These are phyloP conservation scores for Xylariaceae sp. DNA, from an alignment of 2,329 filamentous ascomycete species.

Conservation along the genomic window DNA sequence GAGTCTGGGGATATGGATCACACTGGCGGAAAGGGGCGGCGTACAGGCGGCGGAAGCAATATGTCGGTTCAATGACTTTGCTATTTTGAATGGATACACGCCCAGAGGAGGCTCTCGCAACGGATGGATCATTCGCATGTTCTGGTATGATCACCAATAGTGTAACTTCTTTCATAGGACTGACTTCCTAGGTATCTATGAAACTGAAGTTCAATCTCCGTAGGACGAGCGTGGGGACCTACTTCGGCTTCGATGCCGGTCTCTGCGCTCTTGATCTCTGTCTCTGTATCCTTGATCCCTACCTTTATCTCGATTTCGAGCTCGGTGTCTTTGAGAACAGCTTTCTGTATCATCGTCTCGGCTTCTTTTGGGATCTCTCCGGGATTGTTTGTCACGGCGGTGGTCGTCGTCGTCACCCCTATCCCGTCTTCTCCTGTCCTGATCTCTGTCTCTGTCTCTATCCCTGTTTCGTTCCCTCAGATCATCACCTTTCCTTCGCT, in stretches of 20 bases:
- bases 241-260: conserved; percentile 38
- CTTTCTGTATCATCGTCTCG: conserved; percentile 14
- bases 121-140: too few species aligned
- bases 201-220: conserved; percentile 18
- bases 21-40: conserved; percentile 5
- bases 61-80: conserved; percentile 8
- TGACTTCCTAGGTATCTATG: conserved; percentile 8
- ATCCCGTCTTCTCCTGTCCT: conserved; percentile 26
- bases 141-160: too few species aligned
- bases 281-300: conserved; percentile 23
- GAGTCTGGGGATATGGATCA: conserved; percentile 14
- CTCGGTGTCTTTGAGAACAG: too few species aligned
- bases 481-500: too few species aligned
- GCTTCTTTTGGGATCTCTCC: conserved; percentile 21
- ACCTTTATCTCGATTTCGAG: conserved; percentile 15
- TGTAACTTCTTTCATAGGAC: too few species aligned
- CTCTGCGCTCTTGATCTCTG: conserved; percentile 24
- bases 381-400: conserved; percentile 18
- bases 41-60: conserved; percentile 13
- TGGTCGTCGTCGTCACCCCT: conserved; percentile 21
- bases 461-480: too few species aligned
- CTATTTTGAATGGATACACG: conserved; percentile 2
- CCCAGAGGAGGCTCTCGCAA: conserved; percentile 3
- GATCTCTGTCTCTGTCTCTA: conserved; percentile 29
- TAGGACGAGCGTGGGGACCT: conserved; percentile 36